Evolutionary conservation across 345 rosid species (phyloP).

Genomic region (Linum trigynum): DNA sequence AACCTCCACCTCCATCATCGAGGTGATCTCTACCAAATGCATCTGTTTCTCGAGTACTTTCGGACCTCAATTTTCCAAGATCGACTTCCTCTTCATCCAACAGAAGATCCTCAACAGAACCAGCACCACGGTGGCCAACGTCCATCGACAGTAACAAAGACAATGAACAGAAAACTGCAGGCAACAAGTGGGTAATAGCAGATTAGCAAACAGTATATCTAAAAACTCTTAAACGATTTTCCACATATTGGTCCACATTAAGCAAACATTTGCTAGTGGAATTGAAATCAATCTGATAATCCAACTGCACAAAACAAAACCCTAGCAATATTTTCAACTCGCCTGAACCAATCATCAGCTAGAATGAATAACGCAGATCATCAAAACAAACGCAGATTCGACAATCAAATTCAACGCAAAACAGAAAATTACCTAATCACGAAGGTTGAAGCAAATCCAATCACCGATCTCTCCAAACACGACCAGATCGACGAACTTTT

Average conservation of each 20-base stretch:
- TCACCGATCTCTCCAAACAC: not conserved
- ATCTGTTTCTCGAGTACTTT: conserved; percentile 21
- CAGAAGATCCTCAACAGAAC: conserved; percentile 16
- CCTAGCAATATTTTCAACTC: no score
- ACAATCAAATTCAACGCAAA: not conserved
- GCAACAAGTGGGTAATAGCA: conserved; percentile 11
- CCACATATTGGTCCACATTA: no score
- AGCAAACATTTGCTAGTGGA: no score
- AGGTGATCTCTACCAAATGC: conserved; percentile 29
- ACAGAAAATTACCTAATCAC: not conserved
- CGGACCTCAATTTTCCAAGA: conserved; percentile 10
- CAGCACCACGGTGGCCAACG: conserved; percentile 17
- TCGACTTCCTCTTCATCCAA: conserved; percentile 30
- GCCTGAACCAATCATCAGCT: no score
- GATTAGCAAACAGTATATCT: not conserved
- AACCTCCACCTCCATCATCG: conserved; percentile 27
- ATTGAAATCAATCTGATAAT: no score
- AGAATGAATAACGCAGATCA: not conserved
- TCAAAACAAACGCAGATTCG: not conserved
- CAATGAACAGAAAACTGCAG: not conserved
- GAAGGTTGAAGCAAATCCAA: no score
- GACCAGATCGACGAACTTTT: not conserved
- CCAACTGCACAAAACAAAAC: no score
- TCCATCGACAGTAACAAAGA: conserved; percentile 28
- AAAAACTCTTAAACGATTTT: no score